Evolutionary conservation across 2,329 filamentous ascomycete species (phyloP), one percentile per base, ranked within the genome.

Genomic region (Beauveria caledonica): DNA sequence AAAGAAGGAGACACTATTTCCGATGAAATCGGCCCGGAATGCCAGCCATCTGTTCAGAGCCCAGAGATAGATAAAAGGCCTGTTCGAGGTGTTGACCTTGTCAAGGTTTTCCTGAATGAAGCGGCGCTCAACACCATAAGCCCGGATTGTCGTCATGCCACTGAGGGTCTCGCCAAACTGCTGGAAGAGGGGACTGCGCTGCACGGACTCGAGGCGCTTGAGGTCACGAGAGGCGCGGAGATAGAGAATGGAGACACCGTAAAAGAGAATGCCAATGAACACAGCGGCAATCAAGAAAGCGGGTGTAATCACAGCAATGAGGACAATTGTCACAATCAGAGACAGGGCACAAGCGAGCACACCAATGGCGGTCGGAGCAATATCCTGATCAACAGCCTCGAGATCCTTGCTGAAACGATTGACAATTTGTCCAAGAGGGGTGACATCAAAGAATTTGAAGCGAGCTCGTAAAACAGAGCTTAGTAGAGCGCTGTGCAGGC

Each of bases 321-420:
- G 76, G 11, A 89, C 81, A 42, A 97, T 86, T 9, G 96, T 97
- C 60, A 96, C 92, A 42, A 94, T 70, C 49, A 97, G 82, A 36
- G 79, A 83, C 62, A 87, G 75, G 1, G 77, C 81, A 66, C 83
- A 87, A n/a, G 78, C 80, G 73, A 87, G 83, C 57, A 87, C 82
- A 58, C 85, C 84, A 66, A 97, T 92, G 23, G 94, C 93, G 45
- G 95, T 86, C 2, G 92, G 91, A 0, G 94, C 92, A 61, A 99
- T 90, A 72, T 99, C 94, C 71, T 99, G 94, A 66, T 99, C 94
- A 21, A 99, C 82, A 11, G 92, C 86, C 72, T 99, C 92, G 15
- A 99, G 84, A 72, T 99, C 94, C 74, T 97, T 97, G 72, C 93
- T 97, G 76, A 99, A 99, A 21, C 94, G 86, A 74, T 99, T 99